These are phyloP conservation scores for Yamadazyma akitaensis DNA, from an alignment of 805 yeast genomes.

Conservation along the genomic window DNA sequence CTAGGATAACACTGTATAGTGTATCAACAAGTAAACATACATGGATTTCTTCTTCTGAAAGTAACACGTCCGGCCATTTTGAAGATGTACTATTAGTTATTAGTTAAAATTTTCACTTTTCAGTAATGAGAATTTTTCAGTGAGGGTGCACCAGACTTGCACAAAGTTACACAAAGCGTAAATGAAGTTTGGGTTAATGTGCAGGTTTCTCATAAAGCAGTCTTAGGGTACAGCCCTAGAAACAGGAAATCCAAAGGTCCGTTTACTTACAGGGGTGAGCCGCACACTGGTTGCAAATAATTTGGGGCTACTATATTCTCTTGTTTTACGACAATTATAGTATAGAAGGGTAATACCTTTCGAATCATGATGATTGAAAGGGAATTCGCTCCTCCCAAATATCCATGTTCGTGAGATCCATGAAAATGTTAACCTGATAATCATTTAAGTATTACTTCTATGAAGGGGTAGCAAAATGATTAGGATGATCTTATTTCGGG, in stretches of 20 bases:
- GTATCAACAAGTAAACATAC: slow-evolving; percentile 28
- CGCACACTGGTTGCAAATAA: background rate
- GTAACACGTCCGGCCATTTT: slow-evolving; percentile 99
- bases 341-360: too few relatives aligned
- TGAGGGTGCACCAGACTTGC: slow-evolving; percentile 1
- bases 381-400: too few relatives aligned
- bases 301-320: too few relatives aligned
- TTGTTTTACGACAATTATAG: background rate
- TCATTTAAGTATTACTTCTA: too few relatives aligned
- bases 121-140: slow-evolving; percentile 13
- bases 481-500: too few relatives aligned
- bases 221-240: slow-evolving; percentile 4
- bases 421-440: too few relatives aligned
- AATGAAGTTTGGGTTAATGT: background rate
- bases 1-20: background rate
- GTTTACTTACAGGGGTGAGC: background rate
- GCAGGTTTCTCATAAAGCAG: slow-evolving; percentile 4
- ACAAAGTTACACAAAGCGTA: slow-evolving; percentile 7
- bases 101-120: slow-evolving; percentile 12
- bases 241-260: background rate
- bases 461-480: too few relatives aligned
- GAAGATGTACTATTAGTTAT: slow-evolving; percentile 17
- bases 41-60: slow-evolving; percentile 98
- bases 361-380: too few relatives aligned
- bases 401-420: background rate